Conservation (phyloP, 2,329 filamentous ascomycete species). For the Pezicula neosporulosa region DNA sequence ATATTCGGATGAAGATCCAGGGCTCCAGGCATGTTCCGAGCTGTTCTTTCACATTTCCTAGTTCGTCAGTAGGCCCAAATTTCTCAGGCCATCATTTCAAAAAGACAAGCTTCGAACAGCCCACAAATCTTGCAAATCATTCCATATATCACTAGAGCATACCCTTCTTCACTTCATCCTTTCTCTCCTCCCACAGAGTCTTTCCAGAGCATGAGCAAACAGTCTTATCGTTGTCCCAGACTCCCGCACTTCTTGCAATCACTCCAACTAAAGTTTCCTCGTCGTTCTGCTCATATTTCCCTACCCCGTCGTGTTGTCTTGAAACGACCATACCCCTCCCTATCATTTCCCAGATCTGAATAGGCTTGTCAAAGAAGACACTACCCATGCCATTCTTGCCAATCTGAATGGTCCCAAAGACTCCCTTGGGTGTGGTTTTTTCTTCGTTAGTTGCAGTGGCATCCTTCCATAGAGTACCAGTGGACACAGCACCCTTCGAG, state of each 20-base stretch:
- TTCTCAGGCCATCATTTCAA: constrained; percentile 9
- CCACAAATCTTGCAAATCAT: background rate
- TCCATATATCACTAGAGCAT: constrained; percentile 54
- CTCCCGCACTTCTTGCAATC: constrained; percentile 91
- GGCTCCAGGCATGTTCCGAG: background rate
- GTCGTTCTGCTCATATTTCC: constrained; percentile 66
- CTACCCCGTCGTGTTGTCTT: constrained; percentile 56
- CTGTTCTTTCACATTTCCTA: constrained; percentile 12
- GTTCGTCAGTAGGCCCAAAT: constrained; percentile 2
- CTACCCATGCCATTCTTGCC: constrained; percentile 72
- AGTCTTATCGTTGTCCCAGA: constrained; percentile 98
- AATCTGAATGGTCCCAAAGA: constrained; percentile 74
- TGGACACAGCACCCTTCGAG: constrained; percentile 75
- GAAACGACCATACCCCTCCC: constrained; percentile 88
- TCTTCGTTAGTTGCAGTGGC: constrained; percentile 31
- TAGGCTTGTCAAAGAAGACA: constrained; percentile 75
- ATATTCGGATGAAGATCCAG: constrained; percentile 10
- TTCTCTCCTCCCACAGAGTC: constrained; percentile 95
- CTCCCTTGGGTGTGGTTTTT: constrained; percentile 48
- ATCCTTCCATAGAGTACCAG: constrained; percentile 74
- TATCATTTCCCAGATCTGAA: constrained; percentile 95
- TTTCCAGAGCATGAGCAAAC: constrained; percentile 98
- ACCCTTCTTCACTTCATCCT: constrained; percentile 82
- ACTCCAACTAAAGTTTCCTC: constrained; percentile 86
- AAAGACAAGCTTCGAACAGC: background rate